These are phyloP conservation scores for Selenicereus undatus DNA, from an alignment of 148 eudicot genomes.

Conservation along the genomic window DNA sequence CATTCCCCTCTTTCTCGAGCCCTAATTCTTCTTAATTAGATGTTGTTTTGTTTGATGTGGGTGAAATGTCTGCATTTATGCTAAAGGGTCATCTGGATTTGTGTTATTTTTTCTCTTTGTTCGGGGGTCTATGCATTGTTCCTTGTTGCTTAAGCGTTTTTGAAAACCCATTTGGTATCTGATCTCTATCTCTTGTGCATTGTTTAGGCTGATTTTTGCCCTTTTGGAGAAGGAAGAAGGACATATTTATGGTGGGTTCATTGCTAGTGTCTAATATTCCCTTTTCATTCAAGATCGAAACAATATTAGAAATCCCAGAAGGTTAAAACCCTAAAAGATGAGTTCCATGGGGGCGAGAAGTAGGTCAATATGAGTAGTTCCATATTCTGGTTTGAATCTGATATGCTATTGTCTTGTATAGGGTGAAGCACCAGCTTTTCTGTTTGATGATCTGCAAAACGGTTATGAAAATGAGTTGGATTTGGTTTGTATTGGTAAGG, in stretches of 20 bases:
- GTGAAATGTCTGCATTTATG: neutral
- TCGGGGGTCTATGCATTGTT: neutral
- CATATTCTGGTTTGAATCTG: neutral
- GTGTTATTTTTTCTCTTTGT: neutral
- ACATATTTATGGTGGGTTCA: constrained; percentile 23
- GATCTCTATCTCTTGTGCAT: constrained; percentile 17
- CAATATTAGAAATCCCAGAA: neutral
- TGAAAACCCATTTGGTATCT: neutral
- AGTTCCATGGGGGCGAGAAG: neutral
- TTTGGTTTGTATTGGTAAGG: constrained; percentile 39
- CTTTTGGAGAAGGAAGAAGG: constrained; percentile 13
- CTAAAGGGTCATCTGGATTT: constrained; percentile 13
- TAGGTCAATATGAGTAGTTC: neutral
- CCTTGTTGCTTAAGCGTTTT: neutral
- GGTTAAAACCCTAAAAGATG: neutral
- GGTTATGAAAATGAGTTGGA: constrained; percentile 37
- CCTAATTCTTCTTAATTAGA: neutral
- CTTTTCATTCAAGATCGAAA: neutral
- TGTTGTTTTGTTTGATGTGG: neutral
- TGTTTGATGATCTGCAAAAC: constrained; percentile 46
- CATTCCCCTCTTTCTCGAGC: neutral
- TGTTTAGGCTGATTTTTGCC: constrained; percentile 16
- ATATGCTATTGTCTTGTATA: constrained; percentile 19
- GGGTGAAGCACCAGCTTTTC: constrained; percentile 89
- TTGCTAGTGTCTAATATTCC: neutral